These are phyloP conservation scores for Polygonum maritimum DNA, from an alignment of 148 eudicot genomes.

Conservation along the genomic window DNA sequence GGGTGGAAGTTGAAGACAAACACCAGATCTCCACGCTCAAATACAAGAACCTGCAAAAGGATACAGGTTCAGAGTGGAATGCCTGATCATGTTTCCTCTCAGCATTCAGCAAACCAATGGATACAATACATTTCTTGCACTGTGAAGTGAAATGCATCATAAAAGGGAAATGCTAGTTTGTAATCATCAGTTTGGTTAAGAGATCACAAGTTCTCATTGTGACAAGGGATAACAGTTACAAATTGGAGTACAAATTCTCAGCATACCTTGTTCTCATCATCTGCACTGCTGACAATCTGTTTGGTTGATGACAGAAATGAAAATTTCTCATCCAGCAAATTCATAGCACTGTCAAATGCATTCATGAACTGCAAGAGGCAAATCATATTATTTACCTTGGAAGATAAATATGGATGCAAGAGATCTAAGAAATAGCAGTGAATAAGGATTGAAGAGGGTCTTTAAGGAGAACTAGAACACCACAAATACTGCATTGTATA, in stretches of 20 bases:
- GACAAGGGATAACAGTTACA: not conserved
- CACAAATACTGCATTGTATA: not conserved
- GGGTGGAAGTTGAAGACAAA: constrained; percentile 98
- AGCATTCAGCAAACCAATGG: no score
- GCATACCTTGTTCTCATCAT: constrained; percentile 80
- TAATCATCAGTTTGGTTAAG: not conserved
- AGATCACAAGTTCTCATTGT: not conserved
- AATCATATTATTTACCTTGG: not conserved
- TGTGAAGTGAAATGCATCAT: not conserved
- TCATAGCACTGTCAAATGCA: constrained; percentile 86
- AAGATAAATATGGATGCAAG: not conserved
- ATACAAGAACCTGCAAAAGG: constrained; percentile 72
- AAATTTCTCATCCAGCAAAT: constrained; percentile 73
- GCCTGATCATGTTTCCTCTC: not conserved
- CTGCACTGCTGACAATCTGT: constrained; percentile 75
- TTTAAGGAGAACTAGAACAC: not conserved
- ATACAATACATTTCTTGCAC: not conserved
- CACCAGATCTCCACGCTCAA: constrained; percentile 88
- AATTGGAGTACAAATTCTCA: constrained; percentile 34
- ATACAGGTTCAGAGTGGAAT: not conserved
- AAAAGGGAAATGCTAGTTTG: not conserved
- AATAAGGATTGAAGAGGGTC: not conserved
- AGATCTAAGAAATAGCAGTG: constrained; percentile 29
- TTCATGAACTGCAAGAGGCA: constrained; percentile 58
- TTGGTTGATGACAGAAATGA: constrained; percentile 66